A percentile compares a stretch with the other conserved stretches of the same genome.
phyloP scores from a whole-genome alignment of 495 filamentous ascomycete species.

The Penicillium verhagenii region DNA sequence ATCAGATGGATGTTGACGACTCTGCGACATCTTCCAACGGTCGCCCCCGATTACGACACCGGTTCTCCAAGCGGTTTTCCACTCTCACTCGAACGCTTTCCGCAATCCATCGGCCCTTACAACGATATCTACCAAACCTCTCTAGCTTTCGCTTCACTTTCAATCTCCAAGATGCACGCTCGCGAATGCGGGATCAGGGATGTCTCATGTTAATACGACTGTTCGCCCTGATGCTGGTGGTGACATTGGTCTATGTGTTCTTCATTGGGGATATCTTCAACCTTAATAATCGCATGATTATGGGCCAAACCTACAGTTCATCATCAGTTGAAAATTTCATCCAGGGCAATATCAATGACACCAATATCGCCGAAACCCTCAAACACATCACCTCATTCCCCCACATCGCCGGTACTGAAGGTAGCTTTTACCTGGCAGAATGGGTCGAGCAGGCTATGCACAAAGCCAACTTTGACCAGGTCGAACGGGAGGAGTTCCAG shows the following conservation, averaged over 20 bases:
- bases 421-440: slow-evolving; percentile 76
- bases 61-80: slow-evolving; percentile 56
- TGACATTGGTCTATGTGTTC: slow-evolving; percentile 74
- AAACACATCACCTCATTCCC: slow-evolving; percentile 72
- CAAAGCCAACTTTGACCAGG: slow-evolving; percentile 66
- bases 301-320: slow-evolving; percentile 48
- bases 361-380: slow-evolving; percentile 67
- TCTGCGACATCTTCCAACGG: slow-evolving; percentile 44
- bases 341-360: slow-evolving; percentile 64
- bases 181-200: slow-evolving; percentile 34
- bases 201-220: slow-evolving; percentile 68
- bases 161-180: slow-evolving; percentile 29
- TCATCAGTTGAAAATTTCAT: slow-evolving; percentile 68
- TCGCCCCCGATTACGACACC: slow-evolving; percentile 40
- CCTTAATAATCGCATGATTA: slow-evolving; percentile 40
- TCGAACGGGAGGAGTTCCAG: slow-evolving; percentile 71
- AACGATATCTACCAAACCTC: slow-evolving; percentile 48
- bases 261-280: slow-evolving; percentile 80
- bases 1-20: slow-evolving; percentile 88
- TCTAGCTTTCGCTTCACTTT: slow-evolving; percentile 40
- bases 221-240: slow-evolving; percentile 69
- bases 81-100: slow-evolving; percentile 54
- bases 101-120: slow-evolving; percentile 54
- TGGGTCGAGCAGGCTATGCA: slow-evolving; percentile 75
- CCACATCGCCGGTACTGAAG: slow-evolving; percentile 88